Percentiles rank a stretch among this genome's conserved stretches.
Conservation (phyloP, 805 yeast species). For the Candida rishiriensis region DNA sequence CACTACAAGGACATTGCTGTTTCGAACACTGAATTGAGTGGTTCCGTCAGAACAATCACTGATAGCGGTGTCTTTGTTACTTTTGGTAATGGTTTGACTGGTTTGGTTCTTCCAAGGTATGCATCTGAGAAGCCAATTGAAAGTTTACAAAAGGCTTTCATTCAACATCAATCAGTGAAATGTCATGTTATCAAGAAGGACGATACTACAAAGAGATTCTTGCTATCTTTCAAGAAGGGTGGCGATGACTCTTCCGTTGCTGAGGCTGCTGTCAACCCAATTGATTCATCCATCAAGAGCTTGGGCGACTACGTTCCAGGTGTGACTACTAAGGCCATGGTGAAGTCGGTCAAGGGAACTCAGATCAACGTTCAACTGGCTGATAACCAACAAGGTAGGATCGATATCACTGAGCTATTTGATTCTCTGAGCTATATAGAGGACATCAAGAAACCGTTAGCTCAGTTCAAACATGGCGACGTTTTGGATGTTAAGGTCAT, state of each 20-base stretch:
- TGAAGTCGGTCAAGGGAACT: slow-evolving; percentile 62
- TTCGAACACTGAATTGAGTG: slow-evolving; percentile 49
- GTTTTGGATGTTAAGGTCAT: slow-evolving; percentile 58
- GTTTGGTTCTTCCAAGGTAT: slow-evolving; percentile 73
- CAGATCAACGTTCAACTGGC: slow-evolving; percentile 75
- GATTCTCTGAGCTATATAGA: slow-evolving; percentile 49
- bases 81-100: slow-evolving; percentile 76
- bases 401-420: slow-evolving; percentile 71
- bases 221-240: slow-evolving; percentile 53
- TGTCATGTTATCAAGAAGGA: slow-evolving; percentile 66
- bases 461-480: slow-evolving; percentile 54
- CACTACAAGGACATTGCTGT: slow-evolving; percentile 53
- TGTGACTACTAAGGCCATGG: slow-evolving; percentile 49
- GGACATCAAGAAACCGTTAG: slow-evolving; percentile 54
- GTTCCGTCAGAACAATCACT: slow-evolving; percentile 77
- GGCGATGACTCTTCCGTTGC: slow-evolving; percentile 15
- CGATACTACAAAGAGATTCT: slow-evolving; percentile 64
- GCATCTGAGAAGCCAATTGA: slow-evolving; percentile 51
- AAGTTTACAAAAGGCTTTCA: slow-evolving; percentile 51
- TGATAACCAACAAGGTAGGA: slow-evolving; percentile 72
- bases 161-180: slow-evolving; percentile 64
- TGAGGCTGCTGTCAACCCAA: slow-evolving; percentile 47
- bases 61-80: slow-evolving; percentile 77
- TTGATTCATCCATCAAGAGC: slow-evolving; percentile 47
- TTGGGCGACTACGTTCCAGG: slow-evolving; percentile 58